phyloP scores from a whole-genome alignment of 2,329 filamentous ascomycete genomes.

The Plenodomus tracheiphilus region DNA sequence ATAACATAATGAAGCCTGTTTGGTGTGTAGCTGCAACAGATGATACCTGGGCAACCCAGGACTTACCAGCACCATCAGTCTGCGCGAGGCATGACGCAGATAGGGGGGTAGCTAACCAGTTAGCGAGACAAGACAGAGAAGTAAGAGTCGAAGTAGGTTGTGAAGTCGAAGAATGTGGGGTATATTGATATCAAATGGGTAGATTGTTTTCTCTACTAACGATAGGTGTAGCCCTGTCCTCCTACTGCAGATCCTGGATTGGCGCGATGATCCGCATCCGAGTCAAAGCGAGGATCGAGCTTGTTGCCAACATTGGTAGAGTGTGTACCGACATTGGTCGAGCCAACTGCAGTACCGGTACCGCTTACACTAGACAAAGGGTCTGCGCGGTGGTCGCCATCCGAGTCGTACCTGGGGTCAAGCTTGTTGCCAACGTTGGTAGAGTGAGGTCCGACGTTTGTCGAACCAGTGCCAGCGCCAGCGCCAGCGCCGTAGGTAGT shows the following conservation, averaged over 20 bases:
- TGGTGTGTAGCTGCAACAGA: neutral
- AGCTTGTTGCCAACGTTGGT: slow-evolving; percentile 39
- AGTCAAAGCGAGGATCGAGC: slow-evolving; percentile 41
- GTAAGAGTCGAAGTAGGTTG: neutral
- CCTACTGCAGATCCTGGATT: slow-evolving; percentile 16
- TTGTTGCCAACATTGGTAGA: slow-evolving; percentile 33
- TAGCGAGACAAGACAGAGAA: slow-evolving; percentile 2
- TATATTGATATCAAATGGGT: too few species aligned
- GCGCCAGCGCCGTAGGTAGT: neutral
- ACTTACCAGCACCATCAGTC: slow-evolving; percentile 14
- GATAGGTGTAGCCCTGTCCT: slow-evolving; percentile 15
- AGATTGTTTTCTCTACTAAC: slow-evolving; percentile 20
- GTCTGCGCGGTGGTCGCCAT: slow-evolving; percentile 22
- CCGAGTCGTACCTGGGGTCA: slow-evolving; percentile 38
- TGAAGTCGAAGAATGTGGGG: neutral
- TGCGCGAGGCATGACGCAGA: neutral
- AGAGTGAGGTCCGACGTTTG: slow-evolving; percentile 38
- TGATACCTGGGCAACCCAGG: too few species aligned
- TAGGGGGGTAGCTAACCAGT: slow-evolving; percentile 5
- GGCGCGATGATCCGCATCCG: slow-evolving; percentile 22
- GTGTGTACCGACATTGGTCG: slow-evolving; percentile 35
- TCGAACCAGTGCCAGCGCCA: slow-evolving; percentile 7
- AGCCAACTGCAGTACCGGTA: slow-evolving; percentile 16
- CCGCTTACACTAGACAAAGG: slow-evolving; percentile 13
- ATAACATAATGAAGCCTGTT: neutral